Base-by-base conservation (phyloP, 805 yeast species). In the Candida palmyrensis region DNA sequence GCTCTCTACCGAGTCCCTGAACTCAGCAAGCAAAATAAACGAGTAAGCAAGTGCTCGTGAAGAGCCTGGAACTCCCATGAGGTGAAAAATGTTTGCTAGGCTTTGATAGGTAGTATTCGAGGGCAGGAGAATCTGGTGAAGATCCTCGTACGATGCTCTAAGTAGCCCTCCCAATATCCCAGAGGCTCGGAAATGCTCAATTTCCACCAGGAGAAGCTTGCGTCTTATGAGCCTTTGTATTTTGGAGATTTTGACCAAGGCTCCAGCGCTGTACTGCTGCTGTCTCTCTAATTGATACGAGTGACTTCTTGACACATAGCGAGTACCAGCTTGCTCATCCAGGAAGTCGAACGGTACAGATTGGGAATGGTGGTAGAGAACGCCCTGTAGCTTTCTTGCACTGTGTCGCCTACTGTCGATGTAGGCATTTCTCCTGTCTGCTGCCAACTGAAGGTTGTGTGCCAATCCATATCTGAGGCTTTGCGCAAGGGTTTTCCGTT, bases 11-110 rank as follows among this genome's bases (percentile, higher is more conserved):
- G 44, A 41, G 16, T 44, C 51, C 12, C 40, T 39, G 31, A 33
- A 43, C 22, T 53, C 56, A 22, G 39, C 31, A 3, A 51, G 27
- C 34, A 55, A 36, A 2, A 48, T 39, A 27, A 53, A 45, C 3
- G 50, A 41, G 32, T 49, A 50, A 15, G 49, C 37, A n/a, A 49
- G 44, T 12, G 38, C 29, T n/a, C 39, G 27, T 19, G 39, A 34
- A 12, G 25, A 19, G 7, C 32, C 32, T 15, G 32, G 32, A 19
- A 29, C 11, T 8, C 12, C 8, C 6, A 29, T 12, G 6, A 21
- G 16, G 8, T 29, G 14, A 6, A 29, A 18, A 13, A 29, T 7
- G 20, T 12, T n/a, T 8, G 6, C 6, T 9, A 29, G 11, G 18
- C 12, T 19, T 10, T 20, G 20, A 26, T 9, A 29, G 7, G 32